Evolutionary conservation across 495 filamentous ascomycete genomes (phyloP), one percentile per base, ranked within the genome.

Genomic region (Filosporella fistucella): DNA sequence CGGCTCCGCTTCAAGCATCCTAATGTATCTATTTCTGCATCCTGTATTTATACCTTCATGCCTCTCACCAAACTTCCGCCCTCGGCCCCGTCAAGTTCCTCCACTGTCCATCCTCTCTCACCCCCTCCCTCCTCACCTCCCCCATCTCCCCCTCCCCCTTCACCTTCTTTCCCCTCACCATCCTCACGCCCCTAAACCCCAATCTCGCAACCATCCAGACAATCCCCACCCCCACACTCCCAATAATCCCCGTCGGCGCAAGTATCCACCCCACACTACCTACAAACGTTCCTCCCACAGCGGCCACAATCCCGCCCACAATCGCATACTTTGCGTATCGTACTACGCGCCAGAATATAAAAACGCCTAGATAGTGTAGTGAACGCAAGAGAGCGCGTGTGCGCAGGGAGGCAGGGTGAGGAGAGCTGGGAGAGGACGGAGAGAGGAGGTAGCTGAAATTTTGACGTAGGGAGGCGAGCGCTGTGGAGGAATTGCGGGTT

Each of bases 311-410:
- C 12, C 32, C 24, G 0, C 57, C 57, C 10, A 56, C 50, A 1
- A 56, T 12, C 9, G 62, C 65, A 42, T 68, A 68, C 48, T 63
- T 66, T 7, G 65, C 65, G 47, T 65, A 68, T 17, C 65, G 56
- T 3, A 66, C 60, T 0, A 68, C 48, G 9, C 60, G 54, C 65
- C 65, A 68, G 61, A 68, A 68, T 23, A 63, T 45, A 54, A 68
- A 66, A 40, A 64, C 50, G 21, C 55, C 47, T 13, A 63, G 25
- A 51, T 57, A 68, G 36, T 55, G 65, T 1, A 60, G 33, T 18
- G 56, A 61, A 48, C 63, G 63, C 4, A 68, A 60, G 24, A 68
- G 56, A 1, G 63, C 58, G 11, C 65, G 60, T 3, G 65, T 68
- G 13, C 63, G 63, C 12, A 64, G 54, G 16, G 37, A 54, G 0